Conservation (phyloP, 495 filamentous ascomycete genomes). For the Immersiella caudata region DNA sequence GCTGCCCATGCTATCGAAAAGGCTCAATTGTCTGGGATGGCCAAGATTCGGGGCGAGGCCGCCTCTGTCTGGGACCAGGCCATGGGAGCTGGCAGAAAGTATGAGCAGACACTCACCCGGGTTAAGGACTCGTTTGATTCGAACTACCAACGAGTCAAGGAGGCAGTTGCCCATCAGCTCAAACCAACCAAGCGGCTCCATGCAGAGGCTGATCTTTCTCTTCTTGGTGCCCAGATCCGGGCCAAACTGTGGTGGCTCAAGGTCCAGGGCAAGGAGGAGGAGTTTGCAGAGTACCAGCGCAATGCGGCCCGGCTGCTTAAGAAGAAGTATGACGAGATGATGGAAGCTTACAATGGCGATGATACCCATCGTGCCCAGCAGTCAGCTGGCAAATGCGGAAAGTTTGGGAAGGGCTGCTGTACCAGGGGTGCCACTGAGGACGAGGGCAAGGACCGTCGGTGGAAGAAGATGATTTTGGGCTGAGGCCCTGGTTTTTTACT, state of each 20-base stretch:
- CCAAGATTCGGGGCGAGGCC: slow-evolving; percentile 38
- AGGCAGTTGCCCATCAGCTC: slow-evolving; percentile 27
- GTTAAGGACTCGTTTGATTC: slow-evolving; percentile 31
- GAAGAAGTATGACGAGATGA: slow-evolving; percentile 31
- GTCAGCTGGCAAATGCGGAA: not conserved
- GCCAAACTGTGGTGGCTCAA: slow-evolving; percentile 54
- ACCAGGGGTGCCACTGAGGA: not conserved
- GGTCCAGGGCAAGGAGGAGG: slow-evolving; percentile 44
- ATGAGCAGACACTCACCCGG: slow-evolving; percentile 29
- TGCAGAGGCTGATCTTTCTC: slow-evolving; percentile 34
- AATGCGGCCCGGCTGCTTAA: slow-evolving; percentile 43
- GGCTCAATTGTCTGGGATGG: slow-evolving; percentile 30
- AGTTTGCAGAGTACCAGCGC: slow-evolving; percentile 44
- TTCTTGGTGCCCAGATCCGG: slow-evolving; percentile 47
- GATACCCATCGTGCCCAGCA: not conserved
- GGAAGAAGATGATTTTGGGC: slow-evolving; percentile 30
- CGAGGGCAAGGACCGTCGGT: slow-evolving; percentile 17
- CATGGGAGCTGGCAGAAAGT: slow-evolving; percentile 29
- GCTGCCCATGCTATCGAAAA: slow-evolving; percentile 24
- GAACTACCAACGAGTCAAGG: slow-evolving; percentile 20
- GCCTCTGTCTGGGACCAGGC: slow-evolving; percentile 36
- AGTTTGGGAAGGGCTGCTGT: slow-evolving; percentile 1
- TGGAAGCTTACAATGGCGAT: not conserved
- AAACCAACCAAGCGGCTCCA: slow-evolving; percentile 34
- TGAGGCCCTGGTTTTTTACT: slow-evolving; percentile 12